A percentile compares a stretch with the other conserved stretches of the same genome.
Conservation (phyloP, 805 yeast species). For the Metschnikowia dekortorum region DNA sequence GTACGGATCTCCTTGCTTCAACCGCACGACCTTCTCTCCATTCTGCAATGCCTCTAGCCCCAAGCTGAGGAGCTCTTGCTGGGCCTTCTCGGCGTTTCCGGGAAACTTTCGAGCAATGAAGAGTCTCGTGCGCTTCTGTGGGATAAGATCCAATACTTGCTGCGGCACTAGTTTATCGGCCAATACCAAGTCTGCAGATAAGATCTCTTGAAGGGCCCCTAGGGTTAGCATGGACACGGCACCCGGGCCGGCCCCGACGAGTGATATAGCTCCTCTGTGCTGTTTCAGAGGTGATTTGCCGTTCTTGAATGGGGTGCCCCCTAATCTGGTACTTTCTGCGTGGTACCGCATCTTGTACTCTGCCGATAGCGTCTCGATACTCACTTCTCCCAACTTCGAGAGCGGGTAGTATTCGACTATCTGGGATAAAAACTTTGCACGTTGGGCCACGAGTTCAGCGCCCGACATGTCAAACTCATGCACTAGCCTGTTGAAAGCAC, state of each 20-base stretch:
- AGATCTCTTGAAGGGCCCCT: slow-evolving; percentile 79
- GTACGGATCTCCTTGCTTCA: slow-evolving; percentile 96
- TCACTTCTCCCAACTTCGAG: slow-evolving; percentile 52
- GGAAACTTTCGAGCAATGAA: slow-evolving; percentile 94
- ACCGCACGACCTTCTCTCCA: slow-evolving; percentile 78
- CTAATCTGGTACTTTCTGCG: too few species aligned
- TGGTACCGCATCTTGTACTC: slow-evolving; percentile 26
- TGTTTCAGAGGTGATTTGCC: not conserved
- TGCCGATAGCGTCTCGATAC: slow-evolving; percentile 52
- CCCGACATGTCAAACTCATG: slow-evolving; percentile 54
- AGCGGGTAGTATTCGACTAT: slow-evolving; percentile 89
- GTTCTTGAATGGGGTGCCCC: slow-evolving; percentile 7
- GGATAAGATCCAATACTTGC: slow-evolving; percentile 78
- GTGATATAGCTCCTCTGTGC: slow-evolving; percentile 55
- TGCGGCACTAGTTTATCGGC: slow-evolving; percentile 94
- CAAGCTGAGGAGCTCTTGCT: slow-evolving; percentile 69
- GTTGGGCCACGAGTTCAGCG: slow-evolving; percentile 48
- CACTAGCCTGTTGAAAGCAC: slow-evolving; percentile 57
- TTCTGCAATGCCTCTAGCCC: slow-evolving; percentile 61
- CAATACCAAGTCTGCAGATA: slow-evolving; percentile 74
- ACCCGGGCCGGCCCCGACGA: slow-evolving; percentile 97
- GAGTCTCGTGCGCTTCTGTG: slow-evolving; percentile 57
- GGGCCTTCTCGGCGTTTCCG: slow-evolving; percentile 94
- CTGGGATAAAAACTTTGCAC: slow-evolving; percentile 83
- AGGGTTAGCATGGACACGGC: slow-evolving; percentile 73